Conservation (phyloP, 116 monocot genomes). For the Dioscorea cayenensis region DNA sequence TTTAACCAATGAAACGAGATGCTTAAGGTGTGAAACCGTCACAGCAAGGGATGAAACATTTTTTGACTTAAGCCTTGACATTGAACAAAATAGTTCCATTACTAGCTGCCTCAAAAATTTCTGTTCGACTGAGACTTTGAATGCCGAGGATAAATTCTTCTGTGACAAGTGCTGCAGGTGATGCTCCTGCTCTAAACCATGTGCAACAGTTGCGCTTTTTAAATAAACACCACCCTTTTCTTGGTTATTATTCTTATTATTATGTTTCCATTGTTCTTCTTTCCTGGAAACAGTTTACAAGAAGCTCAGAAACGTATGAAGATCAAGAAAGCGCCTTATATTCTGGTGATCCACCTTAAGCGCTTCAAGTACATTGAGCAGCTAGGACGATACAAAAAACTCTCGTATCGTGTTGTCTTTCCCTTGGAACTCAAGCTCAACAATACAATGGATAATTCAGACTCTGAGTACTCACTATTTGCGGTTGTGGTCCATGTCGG, state of each 20-base stretch:
- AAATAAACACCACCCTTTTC: background rate
- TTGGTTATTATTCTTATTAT: no score
- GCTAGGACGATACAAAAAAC: background rate
- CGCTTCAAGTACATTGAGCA: background rate
- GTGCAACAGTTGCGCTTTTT: background rate
- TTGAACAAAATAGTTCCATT: background rate
- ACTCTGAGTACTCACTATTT: constrained; percentile 1
- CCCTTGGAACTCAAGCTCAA: background rate
- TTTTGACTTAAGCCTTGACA: background rate
- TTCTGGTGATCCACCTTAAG: constrained; percentile 1
- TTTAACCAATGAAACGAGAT: background rate
- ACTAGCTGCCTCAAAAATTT: constrained; percentile 1
- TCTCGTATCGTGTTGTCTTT: background rate
- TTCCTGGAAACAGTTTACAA: background rate
- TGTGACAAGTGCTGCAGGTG: constrained; percentile 1
- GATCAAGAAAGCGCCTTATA: background rate
- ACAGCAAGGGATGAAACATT: background rate
- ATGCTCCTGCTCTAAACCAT: background rate
- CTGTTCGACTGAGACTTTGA: background rate
- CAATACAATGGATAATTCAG: background rate
- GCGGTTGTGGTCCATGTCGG: constrained; percentile 1
- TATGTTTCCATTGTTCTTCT: background rate
- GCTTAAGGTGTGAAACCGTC: background rate
- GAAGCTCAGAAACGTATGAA: background rate
- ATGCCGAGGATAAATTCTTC: background rate